Conservation (phyloP, 352 stramenopile species). For the Phytophthora sansomeana region DNA sequence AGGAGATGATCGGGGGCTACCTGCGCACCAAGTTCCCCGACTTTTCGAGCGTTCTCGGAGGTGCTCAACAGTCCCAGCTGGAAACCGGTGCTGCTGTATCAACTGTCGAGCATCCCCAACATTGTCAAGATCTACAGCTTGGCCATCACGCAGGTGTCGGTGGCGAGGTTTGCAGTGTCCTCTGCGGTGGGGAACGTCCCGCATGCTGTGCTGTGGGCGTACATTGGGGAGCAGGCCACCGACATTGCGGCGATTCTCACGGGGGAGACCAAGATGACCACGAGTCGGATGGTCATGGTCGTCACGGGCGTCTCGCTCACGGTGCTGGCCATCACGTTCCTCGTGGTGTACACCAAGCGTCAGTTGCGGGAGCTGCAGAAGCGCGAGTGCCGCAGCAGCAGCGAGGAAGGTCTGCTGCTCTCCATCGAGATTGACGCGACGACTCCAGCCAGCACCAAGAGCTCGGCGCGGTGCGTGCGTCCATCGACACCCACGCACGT, state of each 20-base stretch:
- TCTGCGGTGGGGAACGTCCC: conserved; percentile 61
- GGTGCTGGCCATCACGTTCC: conserved; percentile 55
- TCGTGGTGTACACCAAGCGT: conserved; percentile 74
- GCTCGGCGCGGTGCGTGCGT: conserved; percentile 22
- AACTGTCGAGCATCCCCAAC: conserved; percentile 83
- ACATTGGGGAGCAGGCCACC: conserved; percentile 73
- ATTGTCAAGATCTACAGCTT: conserved; percentile 85
- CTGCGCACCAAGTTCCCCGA: conserved; percentile 65
- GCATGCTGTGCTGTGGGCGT: conserved; percentile 75
- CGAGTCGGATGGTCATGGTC: conserved; percentile 54
- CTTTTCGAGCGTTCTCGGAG: conserved; percentile 72
- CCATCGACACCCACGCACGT: conserved; percentile 31
- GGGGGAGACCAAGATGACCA: conserved; percentile 57
- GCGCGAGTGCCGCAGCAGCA: conserved; percentile 58
- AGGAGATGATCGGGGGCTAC: conserved; percentile 68
- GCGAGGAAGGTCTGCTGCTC: conserved; percentile 53
- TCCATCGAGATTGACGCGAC: conserved; percentile 40
- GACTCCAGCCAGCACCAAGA: conserved; percentile 19
- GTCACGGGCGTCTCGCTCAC: conserved; percentile 54
- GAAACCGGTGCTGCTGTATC: conserved; percentile 82
- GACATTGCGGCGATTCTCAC: conserved; percentile 69
- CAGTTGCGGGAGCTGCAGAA: conserved; percentile 71
- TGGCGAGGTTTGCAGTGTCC: conserved; percentile 62
- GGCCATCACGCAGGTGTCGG: conserved; percentile 73
- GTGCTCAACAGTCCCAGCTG: conserved; percentile 72